Evolutionary conservation across 306 rosid species (phyloP).

Genomic region (Corylus avellana): DNA sequence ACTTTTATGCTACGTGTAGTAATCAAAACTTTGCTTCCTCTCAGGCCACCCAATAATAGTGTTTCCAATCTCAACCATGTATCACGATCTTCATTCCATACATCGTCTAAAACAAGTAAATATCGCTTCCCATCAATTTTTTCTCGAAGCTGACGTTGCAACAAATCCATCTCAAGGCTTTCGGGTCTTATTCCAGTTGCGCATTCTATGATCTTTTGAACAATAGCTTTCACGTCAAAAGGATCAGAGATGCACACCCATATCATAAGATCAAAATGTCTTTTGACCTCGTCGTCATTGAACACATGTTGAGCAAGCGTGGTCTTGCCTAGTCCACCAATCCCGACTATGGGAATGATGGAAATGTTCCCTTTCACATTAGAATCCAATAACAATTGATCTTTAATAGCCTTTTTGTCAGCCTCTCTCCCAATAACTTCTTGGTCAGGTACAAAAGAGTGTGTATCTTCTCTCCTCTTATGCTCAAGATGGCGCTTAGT

Average conservation of each 20-base stretch:
- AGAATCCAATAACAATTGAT: neutral
- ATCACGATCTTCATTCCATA: constrained; percentile 1
- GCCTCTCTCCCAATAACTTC: constrained; percentile 9
- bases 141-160: neutral
- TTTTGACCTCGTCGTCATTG: neutral
- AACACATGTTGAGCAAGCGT: constrained; percentile 10
- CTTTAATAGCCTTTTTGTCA: neutral
- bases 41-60: neutral
- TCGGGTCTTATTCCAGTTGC: too few species aligned
- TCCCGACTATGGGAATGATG: neutral
- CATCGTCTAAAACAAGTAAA: constrained; percentile 5
- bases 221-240: neutral
- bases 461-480: too few species aligned
- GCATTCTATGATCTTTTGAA: neutral
- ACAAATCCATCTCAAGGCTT: neutral
- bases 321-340: constrained; percentile 28
- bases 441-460: neutral
- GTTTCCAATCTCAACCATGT: neutral
- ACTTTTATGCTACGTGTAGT: constrained; percentile 11
- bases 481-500: too few species aligned
- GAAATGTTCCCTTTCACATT: neutral
- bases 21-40: constrained; percentile 13
- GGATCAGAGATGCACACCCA: neutral
- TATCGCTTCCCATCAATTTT: neutral
- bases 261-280: neutral